Evolutionary conservation across 106 monocot genomes (phyloP).

Genomic region (Allium sativum): DNA sequence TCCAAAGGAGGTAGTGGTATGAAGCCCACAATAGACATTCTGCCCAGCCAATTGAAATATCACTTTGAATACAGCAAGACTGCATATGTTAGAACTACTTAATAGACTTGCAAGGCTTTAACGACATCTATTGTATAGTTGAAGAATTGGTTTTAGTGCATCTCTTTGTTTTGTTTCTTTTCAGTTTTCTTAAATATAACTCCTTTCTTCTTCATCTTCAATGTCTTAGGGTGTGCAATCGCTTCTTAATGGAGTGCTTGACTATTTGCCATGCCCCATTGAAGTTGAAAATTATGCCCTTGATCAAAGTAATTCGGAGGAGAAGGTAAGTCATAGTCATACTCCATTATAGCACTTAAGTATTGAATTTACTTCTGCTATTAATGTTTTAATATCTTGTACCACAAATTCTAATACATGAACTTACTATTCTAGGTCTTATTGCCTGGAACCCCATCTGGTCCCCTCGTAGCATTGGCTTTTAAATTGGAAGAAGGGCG

Average conservation of each 20-base stretch:
- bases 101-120: too few relatives aligned
- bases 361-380: neutral
- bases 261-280: constrained; percentile 80
- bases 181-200: neutral
- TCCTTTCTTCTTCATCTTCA: constrained; percentile 2
- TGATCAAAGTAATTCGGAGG: constrained; percentile 86
- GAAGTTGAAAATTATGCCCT: constrained; percentile 93
- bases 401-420: neutral
- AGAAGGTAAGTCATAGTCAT: constrained; percentile 45
- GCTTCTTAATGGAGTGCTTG: constrained; percentile 88
- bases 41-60: too few relatives aligned
- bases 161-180: neutral
- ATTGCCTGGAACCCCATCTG: constrained; percentile 71
- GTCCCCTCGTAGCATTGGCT: constrained; percentile 89
- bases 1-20: too few relatives aligned
- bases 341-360: too few relatives aligned
- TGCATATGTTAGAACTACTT: too few relatives aligned
- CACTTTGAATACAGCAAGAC: too few relatives aligned
- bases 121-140: too few relatives aligned
- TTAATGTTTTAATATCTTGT: neutral
- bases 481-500: constrained; percentile 99
- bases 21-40: too few relatives aligned
- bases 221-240: constrained; percentile 82
- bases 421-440: constrained; percentile 35
- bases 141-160: neutral